Percentiles rank a stretch among this genome's conserved stretches.
Evolutionary conservation across 257 asterid species (phyloP).

Genomic region (Solanum appendiculatum): DNA sequence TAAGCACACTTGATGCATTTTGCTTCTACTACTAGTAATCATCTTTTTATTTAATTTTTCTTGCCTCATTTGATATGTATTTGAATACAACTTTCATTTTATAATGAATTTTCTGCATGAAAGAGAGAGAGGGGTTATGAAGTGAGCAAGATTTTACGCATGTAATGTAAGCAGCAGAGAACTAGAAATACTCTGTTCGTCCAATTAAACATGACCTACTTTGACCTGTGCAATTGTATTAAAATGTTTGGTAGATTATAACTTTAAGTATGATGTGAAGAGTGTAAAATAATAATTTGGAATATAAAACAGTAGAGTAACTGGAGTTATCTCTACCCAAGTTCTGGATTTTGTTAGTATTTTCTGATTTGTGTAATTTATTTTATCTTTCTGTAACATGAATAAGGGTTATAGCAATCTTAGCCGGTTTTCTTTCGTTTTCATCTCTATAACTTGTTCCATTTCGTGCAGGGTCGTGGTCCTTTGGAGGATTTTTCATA

Average conservation of each 20-base stretch:
- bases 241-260: neutral
- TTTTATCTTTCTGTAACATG: neutral
- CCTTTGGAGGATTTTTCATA: slow-evolving; percentile 58
- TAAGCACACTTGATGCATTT: neutral
- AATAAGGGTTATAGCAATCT: neutral
- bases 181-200: neutral
- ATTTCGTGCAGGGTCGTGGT: slow-evolving; percentile 74
- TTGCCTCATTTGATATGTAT: neutral
- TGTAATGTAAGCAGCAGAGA: neutral
- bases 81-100: neutral
- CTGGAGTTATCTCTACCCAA: neutral
- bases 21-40: neutral
- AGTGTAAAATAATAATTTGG: neutral
- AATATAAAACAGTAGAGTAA: neutral
- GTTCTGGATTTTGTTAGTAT: neutral
- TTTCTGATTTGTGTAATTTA: neutral
- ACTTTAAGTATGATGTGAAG: neutral
- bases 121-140: neutral
- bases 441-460: slow-evolving; percentile 1
- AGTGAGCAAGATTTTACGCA: neutral
- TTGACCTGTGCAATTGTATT: neutral
- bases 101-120: neutral
- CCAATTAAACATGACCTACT: neutral
- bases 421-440: neutral
- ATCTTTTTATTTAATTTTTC: neutral